Evolutionary conservation across 257 asterid genomes (phyloP).

Genomic region (Lithospermum erythrorhizon): DNA sequence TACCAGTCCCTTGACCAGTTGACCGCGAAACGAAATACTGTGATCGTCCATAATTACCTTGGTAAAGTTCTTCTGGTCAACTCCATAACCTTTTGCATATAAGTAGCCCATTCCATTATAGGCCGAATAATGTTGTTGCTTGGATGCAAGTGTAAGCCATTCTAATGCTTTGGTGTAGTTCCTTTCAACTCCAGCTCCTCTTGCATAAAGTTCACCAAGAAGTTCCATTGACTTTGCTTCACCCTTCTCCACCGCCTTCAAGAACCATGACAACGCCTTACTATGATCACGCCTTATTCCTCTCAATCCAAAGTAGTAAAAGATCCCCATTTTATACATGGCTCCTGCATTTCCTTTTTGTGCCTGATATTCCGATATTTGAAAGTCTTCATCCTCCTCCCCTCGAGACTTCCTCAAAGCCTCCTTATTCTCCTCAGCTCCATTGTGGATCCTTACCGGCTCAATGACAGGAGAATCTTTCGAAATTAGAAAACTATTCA

Average conservation of each 20-base stretch:
- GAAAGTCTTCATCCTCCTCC: constrained; percentile 98
- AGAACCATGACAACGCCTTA: constrained; percentile 85
- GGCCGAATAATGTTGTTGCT: constrained; percentile 81
- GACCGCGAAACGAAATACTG: background rate
- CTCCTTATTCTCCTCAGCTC: constrained; percentile 96
- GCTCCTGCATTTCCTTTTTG: constrained; percentile 94
- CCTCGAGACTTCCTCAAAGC: constrained; percentile 93
- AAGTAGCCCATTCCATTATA: constrained; percentile 97
- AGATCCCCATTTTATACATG: constrained; percentile 84
- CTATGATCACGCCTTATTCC: constrained; percentile 89
- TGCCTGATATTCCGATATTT: constrained; percentile 90
- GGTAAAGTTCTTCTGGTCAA: constrained; percentile 75
- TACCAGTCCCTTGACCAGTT: background rate
- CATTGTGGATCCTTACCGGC: constrained; percentile 88
- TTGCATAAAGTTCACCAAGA: constrained; percentile 93
- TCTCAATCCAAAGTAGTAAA: constrained; percentile 90
- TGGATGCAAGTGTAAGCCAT: constrained; percentile 92
- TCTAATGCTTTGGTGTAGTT: constrained; percentile 88
- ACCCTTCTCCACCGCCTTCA: constrained; percentile 87
- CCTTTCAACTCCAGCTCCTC: constrained; percentile 95
- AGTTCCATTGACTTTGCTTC: constrained; percentile 98
- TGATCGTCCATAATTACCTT: constrained; percentile 32
- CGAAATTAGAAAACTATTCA: constrained; percentile 81
- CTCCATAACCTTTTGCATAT: constrained; percentile 91
- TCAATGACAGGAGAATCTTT: constrained; percentile 93